A percentile compares a stretch with the other conserved stretches of the same genome.
Evolutionary conservation across 176 grass and related monocot genomes (phyloP).

Genomic region (Sorghum bicolor): DNA sequence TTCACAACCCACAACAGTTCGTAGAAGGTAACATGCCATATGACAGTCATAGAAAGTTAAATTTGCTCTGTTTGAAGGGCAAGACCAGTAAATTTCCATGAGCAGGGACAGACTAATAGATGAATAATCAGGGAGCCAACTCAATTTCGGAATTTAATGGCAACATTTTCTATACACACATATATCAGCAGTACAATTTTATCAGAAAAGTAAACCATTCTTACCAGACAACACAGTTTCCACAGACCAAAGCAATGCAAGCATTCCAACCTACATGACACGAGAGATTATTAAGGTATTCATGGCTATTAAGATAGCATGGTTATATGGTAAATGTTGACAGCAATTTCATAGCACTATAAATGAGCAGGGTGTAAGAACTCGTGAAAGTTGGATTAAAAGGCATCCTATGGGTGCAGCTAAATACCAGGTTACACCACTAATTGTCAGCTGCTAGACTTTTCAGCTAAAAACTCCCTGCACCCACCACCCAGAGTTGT

Average conservation of each 20-base stretch:
- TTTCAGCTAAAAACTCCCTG: neutral
- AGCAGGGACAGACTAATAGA: neutral
- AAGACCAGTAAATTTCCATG: neutral
- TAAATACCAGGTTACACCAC: neutral
- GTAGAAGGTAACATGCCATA: conserved; percentile 8
- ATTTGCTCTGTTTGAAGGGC: neutral
- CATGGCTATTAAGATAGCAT: neutral
- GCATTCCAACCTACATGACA: conserved; percentile 92
- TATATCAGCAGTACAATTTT: neutral
- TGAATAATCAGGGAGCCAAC: neutral
- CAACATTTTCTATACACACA: neutral
- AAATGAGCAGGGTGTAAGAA: neutral
- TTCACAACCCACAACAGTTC: neutral
- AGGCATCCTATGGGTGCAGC: neutral
- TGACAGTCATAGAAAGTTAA: neutral
- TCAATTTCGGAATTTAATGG: neutral
- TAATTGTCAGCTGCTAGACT: neutral
- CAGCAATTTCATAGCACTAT: neutral
- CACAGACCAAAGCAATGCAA: conserved; percentile 93
- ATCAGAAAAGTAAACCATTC: conserved; percentile 24
- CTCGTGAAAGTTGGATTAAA: neutral
- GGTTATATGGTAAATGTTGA: neutral
- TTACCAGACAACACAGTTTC: conserved; percentile 96
- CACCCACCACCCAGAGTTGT: neutral
- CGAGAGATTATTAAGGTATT: conserved; percentile 4